Percentiles rank a stretch among this genome's conserved stretches.
Conservation (phyloP, 2,329 filamentous ascomycete genomes). For the Xylariaceae sp. region DNA sequence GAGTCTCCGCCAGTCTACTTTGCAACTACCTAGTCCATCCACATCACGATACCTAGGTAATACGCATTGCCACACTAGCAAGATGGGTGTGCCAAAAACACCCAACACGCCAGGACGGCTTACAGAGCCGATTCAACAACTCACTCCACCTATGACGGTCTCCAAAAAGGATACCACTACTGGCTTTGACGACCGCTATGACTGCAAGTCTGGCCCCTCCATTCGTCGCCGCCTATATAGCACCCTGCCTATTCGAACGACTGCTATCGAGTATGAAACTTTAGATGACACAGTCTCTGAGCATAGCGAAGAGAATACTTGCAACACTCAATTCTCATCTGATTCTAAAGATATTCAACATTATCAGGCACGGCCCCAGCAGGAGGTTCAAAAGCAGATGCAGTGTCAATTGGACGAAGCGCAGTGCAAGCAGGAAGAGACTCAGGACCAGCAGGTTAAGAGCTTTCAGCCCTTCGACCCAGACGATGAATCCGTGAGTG, state of each 20-base stretch:
- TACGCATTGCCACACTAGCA: background rate
- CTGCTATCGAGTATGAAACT: background rate
- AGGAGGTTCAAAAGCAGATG: background rate
- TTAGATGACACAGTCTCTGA: background rate
- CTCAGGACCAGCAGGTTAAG: no score
- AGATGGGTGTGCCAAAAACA: conserved; percentile 3
- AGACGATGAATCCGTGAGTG: background rate
- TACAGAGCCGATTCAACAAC: background rate
- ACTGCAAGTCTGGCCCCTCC: background rate
- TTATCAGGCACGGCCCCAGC: background rate
- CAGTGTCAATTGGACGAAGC: no score
- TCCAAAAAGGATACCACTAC: background rate
- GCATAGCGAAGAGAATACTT: background rate
- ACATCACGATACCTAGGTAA: background rate
- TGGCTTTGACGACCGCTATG: background rate
- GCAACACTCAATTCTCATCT: background rate
- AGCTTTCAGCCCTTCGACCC: background rate
- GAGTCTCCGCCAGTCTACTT: background rate
- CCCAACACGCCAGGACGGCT: background rate
- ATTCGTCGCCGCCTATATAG: background rate
- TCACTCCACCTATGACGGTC: background rate
- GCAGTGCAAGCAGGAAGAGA: no score
- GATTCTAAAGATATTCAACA: background rate
- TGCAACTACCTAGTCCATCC: background rate
- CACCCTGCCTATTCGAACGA: no score